Percentiles rank a stretch among this genome's conserved stretches.
Evolutionary conservation across 371 early-diverging fungal genomes (phyloP).

Genomic region (Mortierella sp.): DNA sequence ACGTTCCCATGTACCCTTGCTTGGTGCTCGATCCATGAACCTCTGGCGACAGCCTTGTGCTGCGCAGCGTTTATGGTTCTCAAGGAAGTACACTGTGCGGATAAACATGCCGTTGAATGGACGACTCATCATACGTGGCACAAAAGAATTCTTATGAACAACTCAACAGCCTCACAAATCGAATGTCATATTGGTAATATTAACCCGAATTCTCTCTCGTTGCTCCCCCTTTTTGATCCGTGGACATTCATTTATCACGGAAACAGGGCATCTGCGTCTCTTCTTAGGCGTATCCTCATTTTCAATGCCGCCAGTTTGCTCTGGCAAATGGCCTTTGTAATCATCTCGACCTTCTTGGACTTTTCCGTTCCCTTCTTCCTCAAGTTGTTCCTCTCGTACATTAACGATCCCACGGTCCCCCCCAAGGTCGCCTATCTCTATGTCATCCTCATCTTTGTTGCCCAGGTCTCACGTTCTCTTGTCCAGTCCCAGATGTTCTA

Average conservation of each 20-base stretch:
- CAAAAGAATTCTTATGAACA: neutral
- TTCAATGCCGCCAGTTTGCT: constrained; percentile 42
- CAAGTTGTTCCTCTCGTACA: constrained; percentile 61
- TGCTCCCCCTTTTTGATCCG: neutral
- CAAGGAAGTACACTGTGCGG: neutral
- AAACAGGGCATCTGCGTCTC: constrained; percentile 22
- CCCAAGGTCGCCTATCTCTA: constrained; percentile 64
- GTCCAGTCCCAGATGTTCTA: constrained; percentile 71
- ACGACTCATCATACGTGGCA: neutral
- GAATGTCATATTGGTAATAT: neutral
- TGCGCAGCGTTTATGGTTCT: neutral
- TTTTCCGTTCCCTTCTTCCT: constrained; percentile 70
- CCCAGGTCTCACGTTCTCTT: constrained; percentile 66
- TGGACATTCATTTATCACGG: constrained; percentile 1
- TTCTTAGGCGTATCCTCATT: constrained; percentile 36
- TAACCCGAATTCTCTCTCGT: neutral
- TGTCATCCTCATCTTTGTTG: constrained; percentile 65
- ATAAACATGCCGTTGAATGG: neutral
- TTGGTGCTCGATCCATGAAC: neutral
- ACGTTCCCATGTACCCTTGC: neutral
- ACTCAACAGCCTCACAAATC: neutral
- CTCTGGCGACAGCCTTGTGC: neutral
- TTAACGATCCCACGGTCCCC: constrained; percentile 59
- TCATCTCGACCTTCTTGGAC: constrained; percentile 65
- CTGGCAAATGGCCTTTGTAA: constrained; percentile 65